Base-by-base conservation (phyloP, 805 yeast species). In the Saturnispora sanitii region DNA sequence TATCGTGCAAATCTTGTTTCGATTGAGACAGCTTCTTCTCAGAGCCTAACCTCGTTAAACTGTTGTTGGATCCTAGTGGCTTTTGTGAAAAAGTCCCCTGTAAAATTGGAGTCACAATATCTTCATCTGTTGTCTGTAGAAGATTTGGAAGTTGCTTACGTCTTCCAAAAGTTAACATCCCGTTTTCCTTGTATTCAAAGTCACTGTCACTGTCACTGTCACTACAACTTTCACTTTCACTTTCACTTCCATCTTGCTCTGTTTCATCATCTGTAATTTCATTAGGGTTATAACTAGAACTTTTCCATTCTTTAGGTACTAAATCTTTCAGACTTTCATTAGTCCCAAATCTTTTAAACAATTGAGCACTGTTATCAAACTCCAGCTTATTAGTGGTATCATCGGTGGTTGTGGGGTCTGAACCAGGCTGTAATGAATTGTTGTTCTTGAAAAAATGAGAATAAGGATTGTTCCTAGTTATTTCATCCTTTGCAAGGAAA, bases 21-120 rank as follows among this genome's bases (percentile, higher is more conserved):
- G 38, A 34, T 32, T 32, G 13, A 4, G 23, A 15, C 12, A 27
- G 36, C 30, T 11, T 27, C 30, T 11, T 27, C 7, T 6, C 30
- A 6, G 16, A 12, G n/a, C 30, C n/a, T 11, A 16, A 12, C 8
- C 27, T 29, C n/a, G 35, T 12, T 19, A 45, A 16, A 11, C 21
- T 45, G 16, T 30, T 29, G 22, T 38, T 38, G 1, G 50, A 43
- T 12, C 51, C 35, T 16, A 49, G 41, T 5, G 42, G 37, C 13
- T 27, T 37, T 15, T 45, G 44, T 3, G 40, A 33, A 36, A 49
- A 52, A 3, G 54, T 48, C 19, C 55, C 54, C 13, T 43, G 47
- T 8, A 51, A 33, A 4, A 48, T 28, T 1, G 48, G 37, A 15
- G 40, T 28, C 11, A 40, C 28, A 11, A 40, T 29, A 18, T 38